Base-by-base conservation (phyloP, 768 basidiomycete genomes). In the Peribolospora kevripleyi region DNA sequence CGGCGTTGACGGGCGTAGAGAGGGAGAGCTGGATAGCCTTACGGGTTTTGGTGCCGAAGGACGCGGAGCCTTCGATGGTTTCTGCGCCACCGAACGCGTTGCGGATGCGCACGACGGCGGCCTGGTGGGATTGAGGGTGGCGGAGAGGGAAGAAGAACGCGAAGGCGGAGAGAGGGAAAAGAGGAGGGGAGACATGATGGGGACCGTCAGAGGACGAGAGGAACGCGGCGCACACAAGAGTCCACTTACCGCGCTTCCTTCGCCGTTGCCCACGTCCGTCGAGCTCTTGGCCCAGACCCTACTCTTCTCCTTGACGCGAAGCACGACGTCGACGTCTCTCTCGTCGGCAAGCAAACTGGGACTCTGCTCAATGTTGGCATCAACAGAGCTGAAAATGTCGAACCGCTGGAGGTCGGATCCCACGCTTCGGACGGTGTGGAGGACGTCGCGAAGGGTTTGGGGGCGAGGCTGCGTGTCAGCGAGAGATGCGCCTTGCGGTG, bases 71-170 rank as follows among this genome's bases (percentile, higher is more conserved):
- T 62, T 85, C 81, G 51, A 97, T 71, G 0, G 77, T 76, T 67
- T 98, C 91, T 11, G 82, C 91, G 6, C 86, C 83, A 37, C 91
- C 91, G 61, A 97, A 82, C 4, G 82, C 75, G 67, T 97, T 97
- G 10, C 83, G 74, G 46, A 95, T 68, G 52, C 82, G 77, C 6
- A 76, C 86, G 5, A 81, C 84, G 46, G 81, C 75, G 54, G 80
- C 82, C 87, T 81, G 57, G 25, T 25, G 25, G 25, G 25, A 25
- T 25, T 25, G n/a, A 25, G 25, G 25, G 25, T 25, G 25, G 25
- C 25, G 1, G 0, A 25, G 38, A n/a, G 7, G 42, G 25, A n/a
- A 37, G 25, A 39, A 43, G 48, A 7, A 45, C 13, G 52, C 42
- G 45, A 11, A 50, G 37, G 54, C n/a, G 40, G 48, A 48, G 7